Evolutionary conservation across 208 protist genomes (phyloP).

Genomic region (Eutreptiella sp.): DNA sequence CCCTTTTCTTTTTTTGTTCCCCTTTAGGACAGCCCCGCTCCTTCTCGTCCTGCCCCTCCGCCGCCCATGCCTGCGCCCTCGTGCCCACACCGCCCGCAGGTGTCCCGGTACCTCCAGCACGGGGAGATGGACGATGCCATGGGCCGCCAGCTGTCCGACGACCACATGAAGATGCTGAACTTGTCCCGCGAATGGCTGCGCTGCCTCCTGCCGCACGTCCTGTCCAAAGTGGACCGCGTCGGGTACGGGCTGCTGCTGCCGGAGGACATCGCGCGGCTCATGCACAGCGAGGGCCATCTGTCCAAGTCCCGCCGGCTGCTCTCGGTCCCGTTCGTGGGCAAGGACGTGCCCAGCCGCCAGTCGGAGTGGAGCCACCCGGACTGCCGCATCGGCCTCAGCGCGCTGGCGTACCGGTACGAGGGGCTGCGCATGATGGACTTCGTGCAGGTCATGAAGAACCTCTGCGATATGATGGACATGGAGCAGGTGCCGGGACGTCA

Average conservation of each 20-base stretch:
- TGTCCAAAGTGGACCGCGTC: slow-evolving; percentile 43
- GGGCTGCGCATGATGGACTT: slow-evolving; percentile 50
- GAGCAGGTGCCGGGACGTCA: too few relatives aligned
- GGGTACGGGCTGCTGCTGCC: slow-evolving; percentile 32
- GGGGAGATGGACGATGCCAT: slow-evolving; percentile 16
- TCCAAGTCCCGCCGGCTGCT: slow-evolving; percentile 26
- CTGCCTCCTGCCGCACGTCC: slow-evolving; percentile 32
- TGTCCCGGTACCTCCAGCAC: slow-evolving; percentile 3
- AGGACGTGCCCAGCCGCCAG: slow-evolving; percentile 33
- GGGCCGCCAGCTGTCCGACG: slow-evolving; percentile 19
- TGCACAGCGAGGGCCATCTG: slow-evolving; percentile 18
- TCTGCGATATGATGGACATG: slow-evolving; percentile 34
- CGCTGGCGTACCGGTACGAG: slow-evolving; percentile 51
- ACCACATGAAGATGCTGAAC: slow-evolving; percentile 39
- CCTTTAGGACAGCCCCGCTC: too few relatives aligned
- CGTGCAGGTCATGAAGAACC: slow-evolving; percentile 36
- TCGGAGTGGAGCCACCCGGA: slow-evolving; percentile 41
- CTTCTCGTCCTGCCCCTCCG: too few relatives aligned
- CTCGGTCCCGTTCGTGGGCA: slow-evolving; percentile 42
- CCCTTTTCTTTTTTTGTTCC: too few relatives aligned
- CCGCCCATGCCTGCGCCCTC: too few relatives aligned
- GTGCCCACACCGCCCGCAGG: background rate
- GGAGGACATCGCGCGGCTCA: slow-evolving; percentile 20
- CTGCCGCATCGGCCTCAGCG: slow-evolving; percentile 43
- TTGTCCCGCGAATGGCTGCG: slow-evolving; percentile 32